phyloP scores from a whole-genome alignment of 169 alveolate genomes.

The Plasmodium falciparum region DNA sequence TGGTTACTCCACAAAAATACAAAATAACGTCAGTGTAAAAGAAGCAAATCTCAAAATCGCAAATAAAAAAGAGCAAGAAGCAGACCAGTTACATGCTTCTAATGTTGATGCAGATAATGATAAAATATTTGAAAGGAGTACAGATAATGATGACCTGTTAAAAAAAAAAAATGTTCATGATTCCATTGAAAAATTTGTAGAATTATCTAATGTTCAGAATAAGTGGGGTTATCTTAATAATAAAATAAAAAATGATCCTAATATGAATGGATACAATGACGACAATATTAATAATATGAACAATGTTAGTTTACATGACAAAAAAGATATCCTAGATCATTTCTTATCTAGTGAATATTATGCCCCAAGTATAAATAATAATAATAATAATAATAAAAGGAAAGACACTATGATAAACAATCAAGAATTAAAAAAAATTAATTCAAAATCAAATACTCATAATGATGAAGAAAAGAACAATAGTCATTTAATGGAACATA shows the following conservation, averaged over 20 bases:
- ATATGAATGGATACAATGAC: background rate
- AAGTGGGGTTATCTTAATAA: background rate
- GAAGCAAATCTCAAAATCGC: too few species aligned
- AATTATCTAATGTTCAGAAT: too few species aligned
- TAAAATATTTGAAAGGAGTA: too few species aligned
- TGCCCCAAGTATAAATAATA: background rate
- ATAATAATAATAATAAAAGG: slow-evolving; percentile 8
- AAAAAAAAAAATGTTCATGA: too few species aligned
- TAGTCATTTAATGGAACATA: too few species aligned
- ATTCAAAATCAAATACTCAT: background rate
- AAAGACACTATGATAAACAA: background rate
- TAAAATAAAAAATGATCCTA: background rate
- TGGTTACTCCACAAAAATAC: slow-evolving; percentile 51
- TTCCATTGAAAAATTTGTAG: too few species aligned
- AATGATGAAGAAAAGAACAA: too few species aligned
- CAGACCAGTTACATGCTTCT: too few species aligned
- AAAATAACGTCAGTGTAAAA: background rate
- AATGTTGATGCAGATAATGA: slow-evolving; percentile 19
- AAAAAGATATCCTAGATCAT: slow-evolving; percentile 40
- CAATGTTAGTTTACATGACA: slow-evolving; percentile 5
- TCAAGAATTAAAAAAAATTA: background rate
- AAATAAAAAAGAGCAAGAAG: too few species aligned
- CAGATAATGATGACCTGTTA: too few species aligned
- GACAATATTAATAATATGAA: background rate
- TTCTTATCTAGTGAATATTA: slow-evolving; percentile 28